These are phyloP conservation scores for Lunularia cruciata DNA, from an alignment of 225 moss, liverwort and hornwort genomes.

Conservation along the genomic window DNA sequence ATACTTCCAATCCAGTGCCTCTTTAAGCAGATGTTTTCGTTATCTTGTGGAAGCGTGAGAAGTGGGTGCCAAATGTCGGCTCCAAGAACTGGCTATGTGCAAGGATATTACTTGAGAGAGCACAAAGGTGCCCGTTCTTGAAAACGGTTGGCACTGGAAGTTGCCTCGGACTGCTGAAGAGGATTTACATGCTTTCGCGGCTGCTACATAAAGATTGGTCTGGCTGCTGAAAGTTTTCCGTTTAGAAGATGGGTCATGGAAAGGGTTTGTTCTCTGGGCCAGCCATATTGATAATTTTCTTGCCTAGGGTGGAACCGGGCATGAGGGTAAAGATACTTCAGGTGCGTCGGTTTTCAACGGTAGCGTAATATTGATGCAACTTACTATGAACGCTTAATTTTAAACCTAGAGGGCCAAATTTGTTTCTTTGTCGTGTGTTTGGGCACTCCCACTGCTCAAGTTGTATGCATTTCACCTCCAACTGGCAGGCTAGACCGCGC, in stretches of 20 bases:
- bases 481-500: conserved; percentile 34
- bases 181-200: conserved; percentile 38
- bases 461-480: conserved; percentile 40
- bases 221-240: conserved; percentile 38
- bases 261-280: conserved; percentile 36
- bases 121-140: conserved; percentile 27
- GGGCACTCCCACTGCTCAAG: conserved; percentile 41
- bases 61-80: conserved; percentile 34
- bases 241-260: conserved; percentile 39
- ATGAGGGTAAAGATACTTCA: conserved; percentile 46
- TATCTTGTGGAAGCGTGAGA: conserved; percentile 42
- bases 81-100: conserved; percentile 34
- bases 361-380: conserved; percentile 46
- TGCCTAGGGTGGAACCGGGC: conserved; percentile 41
- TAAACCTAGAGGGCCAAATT: conserved; percentile 45
- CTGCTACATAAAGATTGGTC: conserved; percentile 37
- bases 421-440: conserved; percentile 39
- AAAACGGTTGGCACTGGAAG: conserved; percentile 33
- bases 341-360: conserved; percentile 47
- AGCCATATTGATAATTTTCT: conserved; percentile 50
- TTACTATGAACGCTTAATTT: conserved; percentile 38
- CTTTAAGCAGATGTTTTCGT: conserved; percentile 42
- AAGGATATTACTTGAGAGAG: conserved; percentile 28
- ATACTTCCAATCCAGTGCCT: conserved; percentile 40
- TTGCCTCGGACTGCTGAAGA: conserved; percentile 35